phyloP scores from a whole-genome alignment of 179 eudicot genomes.

The Silene vulgaris region DNA sequence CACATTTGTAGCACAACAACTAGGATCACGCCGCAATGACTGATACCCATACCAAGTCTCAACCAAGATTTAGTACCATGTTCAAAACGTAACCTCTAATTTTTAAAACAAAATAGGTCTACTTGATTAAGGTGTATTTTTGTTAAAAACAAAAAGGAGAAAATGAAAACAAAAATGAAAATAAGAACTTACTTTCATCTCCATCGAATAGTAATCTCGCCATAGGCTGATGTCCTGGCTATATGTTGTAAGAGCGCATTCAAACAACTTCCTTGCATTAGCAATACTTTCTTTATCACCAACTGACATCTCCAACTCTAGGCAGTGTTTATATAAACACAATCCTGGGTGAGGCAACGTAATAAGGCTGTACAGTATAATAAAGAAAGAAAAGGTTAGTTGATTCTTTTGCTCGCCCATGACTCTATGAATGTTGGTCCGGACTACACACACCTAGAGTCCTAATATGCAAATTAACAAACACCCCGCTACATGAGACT shows the following conservation, averaged over 20 bases:
- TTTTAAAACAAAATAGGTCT: not conserved
- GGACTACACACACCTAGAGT: too few species aligned
- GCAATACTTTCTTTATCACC: slow-evolving; percentile 47
- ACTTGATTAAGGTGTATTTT: not conserved
- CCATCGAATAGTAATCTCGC: slow-evolving; percentile 62
- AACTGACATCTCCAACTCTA: slow-evolving; percentile 63
- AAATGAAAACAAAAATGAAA: not conserved
- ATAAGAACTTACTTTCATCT: slow-evolving; percentile 44
- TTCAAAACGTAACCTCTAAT: not conserved
- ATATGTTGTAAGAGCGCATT: slow-evolving; percentile 67
- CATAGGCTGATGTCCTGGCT: slow-evolving; percentile 62
- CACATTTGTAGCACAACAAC: not conserved
- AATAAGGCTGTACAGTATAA: slow-evolving; percentile 40
- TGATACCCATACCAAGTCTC: too few species aligned
- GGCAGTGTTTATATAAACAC: slow-evolving; percentile 50
- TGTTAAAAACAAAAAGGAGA: not conserved
- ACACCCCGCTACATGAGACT: too few species aligned
- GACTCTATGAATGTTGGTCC: not conserved
- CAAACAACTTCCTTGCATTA: slow-evolving; percentile 58
- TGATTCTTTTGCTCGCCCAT: not conserved
- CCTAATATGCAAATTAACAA: too few species aligned
- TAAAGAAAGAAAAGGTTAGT: slow-evolving; percentile 2
- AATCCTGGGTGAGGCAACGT: slow-evolving; percentile 76
- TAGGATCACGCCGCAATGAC: not conserved
- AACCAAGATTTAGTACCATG: not conserved